Evolutionary conservation across 1,139 yeast genomes (phyloP), one percentile per base, ranked within the genome.

Genomic region (Arxiozyma slooffiae): DNA sequence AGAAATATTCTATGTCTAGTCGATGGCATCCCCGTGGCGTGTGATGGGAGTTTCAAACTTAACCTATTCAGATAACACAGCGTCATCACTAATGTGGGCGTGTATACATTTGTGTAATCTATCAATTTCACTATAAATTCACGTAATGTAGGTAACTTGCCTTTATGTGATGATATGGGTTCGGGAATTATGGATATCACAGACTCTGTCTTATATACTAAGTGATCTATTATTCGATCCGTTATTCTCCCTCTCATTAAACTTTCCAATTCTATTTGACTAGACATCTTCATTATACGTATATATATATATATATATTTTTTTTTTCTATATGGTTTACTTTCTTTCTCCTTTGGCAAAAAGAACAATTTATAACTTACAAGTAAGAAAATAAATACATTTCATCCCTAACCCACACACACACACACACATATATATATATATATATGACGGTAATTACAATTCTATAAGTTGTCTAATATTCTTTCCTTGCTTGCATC

Each of bases 1-100:
- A 85, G 73, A 58, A 84, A 79, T 53, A 85, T 82, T 60, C 94
- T 74, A 67, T 85, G 92, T 63, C 86, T 75, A 1, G 90, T 84
- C 57, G 88, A 82, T 34, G 89, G 85, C 56, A 82, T 59, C 26
- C 92, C 92, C 58, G 80, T 82, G 38, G 90, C 86, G 56, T 82
- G 82, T 52, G 72, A 70, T 44, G 90, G 90, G 52, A 84, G 72
- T 60, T 74, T 79, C 48, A 71, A 55, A 64, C 78, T 77, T 58
- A 84, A 71, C 58, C 79, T 73, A 58, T 80, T 77, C 66, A 84
- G 72, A 63, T 81, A 83, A 38, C 82, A 81, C 55, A 81, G 73
- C 3, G 90, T 81, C 21, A 87, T 77, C 78, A 85, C 76, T 58
- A 84, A 72, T 11, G 90, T 84, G 20, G 89, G 88, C 9, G 89